A percentile compares a stretch with the other conserved stretches of the same genome.
Conservation (phyloP, 2,329 filamentous ascomycete genomes). For the Cryphonectria nitschkei region DNA sequence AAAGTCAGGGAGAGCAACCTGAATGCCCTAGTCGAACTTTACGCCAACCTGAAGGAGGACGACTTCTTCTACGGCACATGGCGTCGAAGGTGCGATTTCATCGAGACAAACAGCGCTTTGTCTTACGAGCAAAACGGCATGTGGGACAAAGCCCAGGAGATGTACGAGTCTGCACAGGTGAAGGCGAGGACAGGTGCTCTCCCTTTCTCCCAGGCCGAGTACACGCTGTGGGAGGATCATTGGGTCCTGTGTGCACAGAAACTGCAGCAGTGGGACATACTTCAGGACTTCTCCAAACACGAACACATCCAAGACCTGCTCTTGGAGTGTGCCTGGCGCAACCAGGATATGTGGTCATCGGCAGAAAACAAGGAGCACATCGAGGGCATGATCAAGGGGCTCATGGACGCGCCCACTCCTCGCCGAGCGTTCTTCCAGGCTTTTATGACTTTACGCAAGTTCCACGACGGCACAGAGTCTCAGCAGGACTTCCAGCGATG, state of each 20-base stretch:
- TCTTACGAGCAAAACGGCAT: conserved; percentile 99
- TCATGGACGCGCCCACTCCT: conserved; percentile 96
- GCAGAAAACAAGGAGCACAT: conserved; percentile 85
- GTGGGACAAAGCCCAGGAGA: conserved; percentile 98
- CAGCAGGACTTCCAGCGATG: conserved; percentile 82
- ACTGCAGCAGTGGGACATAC: conserved; percentile 97
- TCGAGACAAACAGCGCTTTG: conserved; percentile 94
- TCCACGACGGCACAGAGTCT: conserved; percentile 85
- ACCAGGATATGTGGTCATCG: conserved; percentile 92
- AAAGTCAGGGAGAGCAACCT: conserved; percentile 90
- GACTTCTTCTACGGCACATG: conserved; percentile 98
- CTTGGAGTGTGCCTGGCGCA: conserved; percentile 93
- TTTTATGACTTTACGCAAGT: conserved; percentile 94
- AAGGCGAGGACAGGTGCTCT: conserved; percentile 96
- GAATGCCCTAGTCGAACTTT: conserved; percentile 93
- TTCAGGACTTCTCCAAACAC: conserved; percentile 97
- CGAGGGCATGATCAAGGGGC: conserved; percentile 91
- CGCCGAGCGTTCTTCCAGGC: conserved; percentile 95
- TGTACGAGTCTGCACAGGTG: conserved; percentile 96
- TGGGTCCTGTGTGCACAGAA: conserved; percentile 98
- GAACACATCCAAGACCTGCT: conserved; percentile 98
- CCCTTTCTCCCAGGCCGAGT: conserved; percentile 94
- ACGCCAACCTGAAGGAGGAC: conserved; percentile 87
- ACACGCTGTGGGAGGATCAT: conserved; percentile 99
- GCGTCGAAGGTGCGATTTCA: conserved; percentile 91